These are phyloP conservation scores for Solanum appendiculatum DNA, from an alignment of 257 asterid genomes.

Conservation along the genomic window DNA sequence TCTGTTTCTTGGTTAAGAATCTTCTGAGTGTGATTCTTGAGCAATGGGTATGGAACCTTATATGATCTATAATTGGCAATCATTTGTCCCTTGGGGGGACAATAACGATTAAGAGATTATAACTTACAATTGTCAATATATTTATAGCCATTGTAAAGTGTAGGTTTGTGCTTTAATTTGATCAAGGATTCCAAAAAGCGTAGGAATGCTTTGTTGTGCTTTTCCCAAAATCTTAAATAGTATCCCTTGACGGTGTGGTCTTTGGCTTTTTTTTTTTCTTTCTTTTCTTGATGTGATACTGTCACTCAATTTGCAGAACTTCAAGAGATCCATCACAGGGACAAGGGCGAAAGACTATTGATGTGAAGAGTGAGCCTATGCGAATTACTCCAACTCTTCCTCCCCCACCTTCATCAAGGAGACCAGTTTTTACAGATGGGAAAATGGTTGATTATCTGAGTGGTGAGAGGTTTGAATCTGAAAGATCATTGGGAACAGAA, in stretches of 20 bases:
- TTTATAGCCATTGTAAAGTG: neutral
- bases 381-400: conserved; percentile 48
- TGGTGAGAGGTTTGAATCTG: conserved; percentile 60
- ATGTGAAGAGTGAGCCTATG: conserved; percentile 22
- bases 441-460: conserved; percentile 69
- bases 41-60: neutral
- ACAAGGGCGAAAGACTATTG: conserved; percentile 39
- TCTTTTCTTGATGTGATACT: neutral
- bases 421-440: conserved; percentile 37
- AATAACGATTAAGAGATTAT: neutral
- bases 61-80: neutral
- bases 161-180: neutral
- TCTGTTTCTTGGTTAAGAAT: neutral
- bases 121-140: neutral
- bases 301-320: conserved; percentile 36
- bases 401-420: conserved; percentile 71
- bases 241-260: neutral
- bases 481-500: conserved; percentile 34
- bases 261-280: neutral
- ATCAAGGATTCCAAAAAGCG: neutral
- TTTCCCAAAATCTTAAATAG: neutral
- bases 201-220: neutral
- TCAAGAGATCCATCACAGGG: conserved; percentile 67
- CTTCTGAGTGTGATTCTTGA: neutral
- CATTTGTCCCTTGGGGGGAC: neutral